Conservation (phyloP, 1,284 basidiomycete species). For the Ganoderma meredithae region DNA sequence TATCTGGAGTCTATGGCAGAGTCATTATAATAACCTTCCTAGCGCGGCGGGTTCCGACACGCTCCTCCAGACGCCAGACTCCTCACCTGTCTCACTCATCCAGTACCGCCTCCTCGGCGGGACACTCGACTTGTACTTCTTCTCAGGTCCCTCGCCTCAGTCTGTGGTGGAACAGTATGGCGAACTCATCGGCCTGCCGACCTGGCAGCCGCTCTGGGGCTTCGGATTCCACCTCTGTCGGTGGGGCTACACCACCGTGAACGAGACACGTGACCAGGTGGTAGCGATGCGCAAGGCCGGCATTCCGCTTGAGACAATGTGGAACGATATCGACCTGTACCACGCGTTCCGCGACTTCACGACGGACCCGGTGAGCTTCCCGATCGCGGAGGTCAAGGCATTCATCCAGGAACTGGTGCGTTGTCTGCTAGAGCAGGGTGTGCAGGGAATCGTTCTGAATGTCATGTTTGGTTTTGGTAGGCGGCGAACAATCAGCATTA, state of each 20-base stretch:
- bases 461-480: slow-evolving; percentile 25
- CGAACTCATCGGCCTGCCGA: slow-evolving; percentile 63
- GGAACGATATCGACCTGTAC: slow-evolving; percentile 83
- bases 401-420: slow-evolving; percentile 70
- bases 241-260: slow-evolving; percentile 46
- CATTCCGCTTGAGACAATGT: slow-evolving; percentile 76
- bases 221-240: slow-evolving; percentile 79
- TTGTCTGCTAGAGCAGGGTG: not conserved
- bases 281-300: slow-evolving; percentile 65
- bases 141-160: slow-evolving; percentile 71
- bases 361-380: slow-evolving; percentile 69
- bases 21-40: not conserved
- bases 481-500: slow-evolving; percentile 45
- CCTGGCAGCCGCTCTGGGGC: slow-evolving; percentile 73
- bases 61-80: slow-evolving; percentile 57
- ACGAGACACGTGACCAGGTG: slow-evolving; percentile 53
- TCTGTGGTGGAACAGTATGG: slow-evolving; percentile 76
- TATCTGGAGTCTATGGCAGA: not conserved
- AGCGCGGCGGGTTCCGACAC: slow-evolving; percentile 69
- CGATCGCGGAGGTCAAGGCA: slow-evolving; percentile 58
- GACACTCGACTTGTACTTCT: slow-evolving; percentile 67
- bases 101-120: slow-evolving; percentile 76
- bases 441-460: not conserved
- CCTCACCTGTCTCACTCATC: slow-evolving; percentile 59
- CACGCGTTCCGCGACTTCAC: slow-evolving; percentile 75